These are phyloP conservation scores for Smittium culicis DNA, from an alignment of 371 early-diverging fungal species.

Conservation along the genomic window DNA sequence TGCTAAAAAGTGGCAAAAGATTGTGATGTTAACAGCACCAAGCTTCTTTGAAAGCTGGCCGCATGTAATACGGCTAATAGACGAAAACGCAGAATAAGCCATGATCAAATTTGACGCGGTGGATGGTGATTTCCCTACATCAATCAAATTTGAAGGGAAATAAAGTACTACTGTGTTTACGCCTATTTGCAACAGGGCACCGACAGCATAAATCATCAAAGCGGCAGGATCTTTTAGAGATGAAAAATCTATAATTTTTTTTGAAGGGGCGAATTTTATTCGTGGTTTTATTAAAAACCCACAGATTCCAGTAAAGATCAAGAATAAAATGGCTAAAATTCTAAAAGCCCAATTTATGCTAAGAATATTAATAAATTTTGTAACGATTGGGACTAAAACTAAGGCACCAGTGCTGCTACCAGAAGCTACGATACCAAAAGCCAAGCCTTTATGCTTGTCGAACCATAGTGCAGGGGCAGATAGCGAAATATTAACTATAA, in stretches of 20 bases:
- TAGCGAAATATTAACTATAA: slow-evolving; percentile 29
- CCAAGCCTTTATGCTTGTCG: slow-evolving; percentile 31
- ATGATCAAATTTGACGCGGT: slow-evolving; percentile 1
- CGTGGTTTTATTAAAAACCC: slow-evolving; percentile 31
- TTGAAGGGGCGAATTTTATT: background rate
- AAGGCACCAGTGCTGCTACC: slow-evolving; percentile 2
- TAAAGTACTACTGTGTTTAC: background rate
- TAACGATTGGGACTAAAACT: background rate
- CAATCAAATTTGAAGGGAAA: background rate
- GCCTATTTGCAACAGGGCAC: background rate
- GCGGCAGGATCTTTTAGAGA: background rate
- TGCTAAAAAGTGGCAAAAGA: slow-evolving; percentile 21
- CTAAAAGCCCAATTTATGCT: slow-evolving; percentile 6
- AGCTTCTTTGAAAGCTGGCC: slow-evolving; percentile 39
- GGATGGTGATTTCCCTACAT: background rate
- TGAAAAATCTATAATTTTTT: background rate
- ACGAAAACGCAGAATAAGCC: background rate
- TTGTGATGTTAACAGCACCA: slow-evolving; percentile 40
- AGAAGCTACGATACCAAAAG: slow-evolving; percentile 4
- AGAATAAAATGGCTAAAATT: background rate
- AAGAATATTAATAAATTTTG: background rate
- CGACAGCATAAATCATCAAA: background rate
- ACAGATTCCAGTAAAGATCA: slow-evolving; percentile 21
- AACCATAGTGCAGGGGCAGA: slow-evolving; percentile 65
- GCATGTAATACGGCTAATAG: background rate